Base-by-base conservation (phyloP, 495 filamentous ascomycete genomes). In the Clavariopsis aquatica region DNA sequence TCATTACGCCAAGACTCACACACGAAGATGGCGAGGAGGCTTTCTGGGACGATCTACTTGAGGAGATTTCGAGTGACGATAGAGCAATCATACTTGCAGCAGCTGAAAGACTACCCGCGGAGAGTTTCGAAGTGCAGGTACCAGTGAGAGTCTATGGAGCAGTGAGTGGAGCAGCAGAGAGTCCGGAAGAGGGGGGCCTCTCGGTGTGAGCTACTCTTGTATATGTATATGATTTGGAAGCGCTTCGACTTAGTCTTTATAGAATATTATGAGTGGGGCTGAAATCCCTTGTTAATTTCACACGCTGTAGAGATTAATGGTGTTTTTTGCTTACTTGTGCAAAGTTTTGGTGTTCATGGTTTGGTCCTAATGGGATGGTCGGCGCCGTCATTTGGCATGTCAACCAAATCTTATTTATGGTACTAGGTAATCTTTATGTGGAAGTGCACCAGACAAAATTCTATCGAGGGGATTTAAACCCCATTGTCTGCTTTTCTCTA, bases 121-220 rank as follows among this genome's bases (percentile, higher is more conserved):
- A 96, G 79, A 92, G 87, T 19, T 96, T 96, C 76, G 92, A 96
- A 72, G 87, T 96, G 49, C 83, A 84, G 1, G 89, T 96, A 51
- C 92, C 92, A 49, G 73, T 96, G 54, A 83, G 83, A 49, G 89
- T 96, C 0, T 96, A 93, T 73, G 92, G 92, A 8, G 87, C 90
- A 57, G 82, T 81, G 28, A 78, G 64, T 45, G 71, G 45, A 10
- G 43, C 49, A 22, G 63, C 26, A n/a, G 71, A 73, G 34, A 64
- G 38, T 0, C 36, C 47, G 12, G 75, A 73, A 15, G 68, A 46
- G 13, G 71, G 71, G 29, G 66, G 63, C 1, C 38, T 69, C 26
- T 20, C 43, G 20, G 62, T 69, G 24, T 69, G 29, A 66, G 15
- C 38, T 43, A 10, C 15, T n/a, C 22, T 23, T 24, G 22, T 22